A percentile compares a stretch with the other conserved stretches of the same genome.
phyloP scores from a whole-genome alignment of 495 filamentous ascomycete species.

The Penicillium steckii region DNA sequence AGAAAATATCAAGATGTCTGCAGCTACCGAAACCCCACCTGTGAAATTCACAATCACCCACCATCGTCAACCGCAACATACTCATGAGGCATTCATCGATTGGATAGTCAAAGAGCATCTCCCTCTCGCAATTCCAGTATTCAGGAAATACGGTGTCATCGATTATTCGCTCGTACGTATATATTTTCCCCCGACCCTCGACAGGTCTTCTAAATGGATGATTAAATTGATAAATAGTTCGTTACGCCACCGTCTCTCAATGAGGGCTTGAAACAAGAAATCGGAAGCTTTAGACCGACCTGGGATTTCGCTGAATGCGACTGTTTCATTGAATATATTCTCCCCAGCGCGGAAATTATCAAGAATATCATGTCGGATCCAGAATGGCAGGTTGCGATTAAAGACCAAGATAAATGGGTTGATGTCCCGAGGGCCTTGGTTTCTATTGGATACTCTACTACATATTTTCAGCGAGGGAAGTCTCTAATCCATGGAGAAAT shows the following conservation, averaged over 20 bases:
- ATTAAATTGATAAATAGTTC: conserved; percentile 13
- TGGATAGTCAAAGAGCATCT: conserved; percentile 32
- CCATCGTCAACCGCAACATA: conserved; percentile 23
- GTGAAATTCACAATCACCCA: conserved; percentile 32
- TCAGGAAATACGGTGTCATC: conserved; percentile 26
- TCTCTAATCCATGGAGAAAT: too few species aligned
- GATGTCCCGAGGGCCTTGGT: conserved; percentile 24
- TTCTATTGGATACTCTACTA: conserved; percentile 20
- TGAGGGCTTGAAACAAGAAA: conserved; percentile 15
- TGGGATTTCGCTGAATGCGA: conserved; percentile 33
- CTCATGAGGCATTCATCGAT: conserved; percentile 32
- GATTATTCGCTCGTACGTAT: conserved; percentile 26
- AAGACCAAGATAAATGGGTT: conserved; percentile 30
- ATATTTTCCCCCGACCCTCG: background rate
- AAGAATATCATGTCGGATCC: conserved; percentile 25
- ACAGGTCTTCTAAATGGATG: background rate
- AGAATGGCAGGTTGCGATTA: conserved; percentile 24
- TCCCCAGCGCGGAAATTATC: conserved; percentile 18
- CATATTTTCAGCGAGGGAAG: conserved; percentile 15
- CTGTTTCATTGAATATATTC: conserved; percentile 31
- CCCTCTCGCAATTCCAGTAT: conserved; percentile 30
- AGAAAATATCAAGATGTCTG: conserved; percentile 3
- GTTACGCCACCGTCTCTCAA: conserved; percentile 27
- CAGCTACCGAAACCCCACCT: conserved; percentile 6
- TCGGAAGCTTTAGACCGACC: conserved; percentile 10